Base-by-base conservation (phyloP, 129 eudicot genomes). In the Flaveria ramosissima region DNA sequence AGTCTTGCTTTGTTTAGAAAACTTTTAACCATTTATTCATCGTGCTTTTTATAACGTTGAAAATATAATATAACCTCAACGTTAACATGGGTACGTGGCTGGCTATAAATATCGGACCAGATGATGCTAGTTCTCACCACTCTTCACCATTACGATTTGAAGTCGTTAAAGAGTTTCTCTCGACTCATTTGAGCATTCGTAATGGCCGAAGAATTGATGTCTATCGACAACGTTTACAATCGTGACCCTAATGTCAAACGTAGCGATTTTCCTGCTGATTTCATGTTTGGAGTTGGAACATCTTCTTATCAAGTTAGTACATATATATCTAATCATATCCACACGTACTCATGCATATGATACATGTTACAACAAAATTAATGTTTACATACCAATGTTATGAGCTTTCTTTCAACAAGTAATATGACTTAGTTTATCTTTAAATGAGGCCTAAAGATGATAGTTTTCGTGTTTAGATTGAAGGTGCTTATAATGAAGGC, bases 201-300 rank as follows among this genome's bases (percentile, higher is more conserved):
- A 55, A 57, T 57, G 64, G 64, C 30, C 32, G 32, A 11, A 50
- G n/a, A 50, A 50, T 1, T 9, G 16, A 50, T 50, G 50, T 10
- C 0, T 11, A 45, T 45, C 17, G 7, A 50, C 10, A 8, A 6
- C 4, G 11, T 11, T 10, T 61, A 61, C 23, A n/a, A 41, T 50
- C 9, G 19, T 9, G 71, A 41, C n/a, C 71, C 50, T 67, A 17
- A 71, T 20, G 4, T 71, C 19, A 78, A 71, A 61, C 82, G 82
- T 61, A n/a, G 4, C 0, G 71, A 79, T 47, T 80, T 80, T 73
- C 74, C 79, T 6, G 1, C 0, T 65, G 27, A 56, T 26, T 80
- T 80, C 43, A 65, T 73, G 70, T 80, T 73, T 1, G 79, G 79
- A 71, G 78, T 79, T 30, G 83, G 83, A 71, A 71, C 83, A 36